phyloP scores from a whole-genome alignment of 805 yeast genomes.

The Blastobotrys parvus region DNA sequence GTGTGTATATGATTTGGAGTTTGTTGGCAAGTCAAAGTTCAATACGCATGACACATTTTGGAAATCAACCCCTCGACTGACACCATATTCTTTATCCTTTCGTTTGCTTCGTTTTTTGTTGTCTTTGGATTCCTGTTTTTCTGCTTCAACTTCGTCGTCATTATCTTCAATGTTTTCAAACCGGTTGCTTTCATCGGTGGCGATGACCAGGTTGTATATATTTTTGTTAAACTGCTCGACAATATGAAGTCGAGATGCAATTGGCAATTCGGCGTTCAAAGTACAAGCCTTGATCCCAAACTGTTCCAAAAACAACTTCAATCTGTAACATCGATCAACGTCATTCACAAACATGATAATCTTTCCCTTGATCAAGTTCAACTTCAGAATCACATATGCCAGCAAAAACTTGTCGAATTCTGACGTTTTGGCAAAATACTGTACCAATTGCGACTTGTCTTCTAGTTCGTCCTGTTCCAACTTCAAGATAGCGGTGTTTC shows the following conservation, averaged over 20 bases:
- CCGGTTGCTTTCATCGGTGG: constrained; percentile 68
- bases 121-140: constrained; percentile 26
- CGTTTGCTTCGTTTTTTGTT: constrained; percentile 22
- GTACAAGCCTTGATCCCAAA: constrained; percentile 88
- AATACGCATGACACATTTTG: constrained; percentile 92
- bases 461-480: constrained; percentile 58
- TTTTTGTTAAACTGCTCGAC: constrained; percentile 92
- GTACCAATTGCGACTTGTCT: constrained; percentile 49
- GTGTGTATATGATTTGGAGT: constrained; percentile 84
- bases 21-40: constrained; percentile 87
- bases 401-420: constrained; percentile 89
- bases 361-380: constrained; percentile 83
- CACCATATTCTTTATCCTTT: constrained; percentile 78
- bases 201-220: constrained; percentile 78
- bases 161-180: constrained; percentile 14
- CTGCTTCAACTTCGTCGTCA: constrained; percentile 47
- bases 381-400: constrained; percentile 85
- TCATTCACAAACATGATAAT: constrained; percentile 85
- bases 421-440: constrained; percentile 75
- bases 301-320: constrained; percentile 85
- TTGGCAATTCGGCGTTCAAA: constrained; percentile 84
- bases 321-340: constrained; percentile 89
- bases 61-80: constrained; percentile 95
- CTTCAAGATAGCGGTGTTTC: constrained; percentile 71
- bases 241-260: constrained; percentile 87